Base-by-base conservation (phyloP, 2,329 filamentous ascomycete species). In the Pseudopithomyces chartarum region DNA sequence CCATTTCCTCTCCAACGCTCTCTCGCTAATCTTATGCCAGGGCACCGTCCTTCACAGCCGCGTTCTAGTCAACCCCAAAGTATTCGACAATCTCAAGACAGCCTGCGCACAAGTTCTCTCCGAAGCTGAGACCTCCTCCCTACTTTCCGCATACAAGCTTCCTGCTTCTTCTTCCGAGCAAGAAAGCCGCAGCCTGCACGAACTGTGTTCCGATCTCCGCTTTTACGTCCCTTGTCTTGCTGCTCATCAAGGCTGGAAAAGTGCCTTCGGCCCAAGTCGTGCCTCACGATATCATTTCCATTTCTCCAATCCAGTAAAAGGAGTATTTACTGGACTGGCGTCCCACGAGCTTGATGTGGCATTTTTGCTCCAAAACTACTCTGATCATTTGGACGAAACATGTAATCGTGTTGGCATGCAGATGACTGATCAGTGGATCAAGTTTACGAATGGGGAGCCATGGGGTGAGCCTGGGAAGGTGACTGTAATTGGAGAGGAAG, bases 141-240 rank as follows among this genome's bases (percentile, higher is more conserved):
- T 73, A 1, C 47, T 73, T 5, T 42, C 63, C 15, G 67, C 70
- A 11, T 84, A 84, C 60, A 66, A 67, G 0, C 71, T 82, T 46
- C 55, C 63, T 3, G 53, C 66, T 48, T 61, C 69, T 0, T 52
- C 71, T 3, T 75, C 80, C 38, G 61, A 59, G 29, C 54, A 61
- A 34, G 50, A 55, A 38, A 23, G 38, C 10, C 45, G 58, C 3
- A 47, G 22, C 17, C 52, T 73, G n/a, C 60, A 65, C 3, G 62
- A 74, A 15, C 77, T 81, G 26, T 67, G 67, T 10, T 79, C 76
- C 23, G 82, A 84, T 52, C 73, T 83, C 23, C 67, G 70, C 5
- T 83, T 81, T 67, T 75, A 79, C 57, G 72, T 79, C 1, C 75
- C 81, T 1, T 71, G 73, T 0, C 54, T 79, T 2, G 62, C 73